A percentile compares a stretch with the other conserved stretches of the same genome.
These are phyloP conservation scores for Salicornia ramosissima DNA, from an alignment of 148 eudicot genomes.

Conservation along the genomic window DNA sequence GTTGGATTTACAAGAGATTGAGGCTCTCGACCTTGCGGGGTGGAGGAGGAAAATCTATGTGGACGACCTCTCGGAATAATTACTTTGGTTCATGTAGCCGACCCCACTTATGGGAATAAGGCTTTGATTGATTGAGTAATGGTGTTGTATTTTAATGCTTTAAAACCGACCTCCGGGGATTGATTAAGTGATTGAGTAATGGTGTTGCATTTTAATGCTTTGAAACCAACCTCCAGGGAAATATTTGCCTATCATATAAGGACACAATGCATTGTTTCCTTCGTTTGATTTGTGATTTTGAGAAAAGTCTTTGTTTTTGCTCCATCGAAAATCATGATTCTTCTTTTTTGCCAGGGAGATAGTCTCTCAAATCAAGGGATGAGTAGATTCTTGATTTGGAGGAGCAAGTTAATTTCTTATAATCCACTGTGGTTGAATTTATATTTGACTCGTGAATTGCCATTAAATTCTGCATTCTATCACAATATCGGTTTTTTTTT, in stretches of 20 bases:
- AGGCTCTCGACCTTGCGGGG: no score
- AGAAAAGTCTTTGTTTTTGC: background rate
- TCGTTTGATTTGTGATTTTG: background rate
- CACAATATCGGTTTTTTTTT: background rate
- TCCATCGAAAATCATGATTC: background rate
- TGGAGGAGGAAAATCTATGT: no score
- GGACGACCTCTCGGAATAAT: no score
- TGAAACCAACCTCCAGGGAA: background rate
- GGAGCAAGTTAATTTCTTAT: slow-evolving; percentile 59
- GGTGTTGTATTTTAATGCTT: background rate
- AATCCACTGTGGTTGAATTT: background rate
- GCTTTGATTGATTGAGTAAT: no score
- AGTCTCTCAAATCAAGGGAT: slow-evolving; percentile 40
- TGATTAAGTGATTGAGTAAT: no score
- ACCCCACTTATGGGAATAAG: no score
- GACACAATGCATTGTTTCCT: background rate
- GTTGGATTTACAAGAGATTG: no score
- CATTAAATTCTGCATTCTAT: background rate
- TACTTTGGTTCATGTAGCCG: no score
- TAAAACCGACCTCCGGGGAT: background rate
- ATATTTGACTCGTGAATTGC: background rate
- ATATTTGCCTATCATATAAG: background rate
- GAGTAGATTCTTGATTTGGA: slow-evolving; percentile 59
- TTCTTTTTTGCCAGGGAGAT: slow-evolving; percentile 38
- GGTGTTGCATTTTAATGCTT: background rate